Evolutionary conservation across 2,329 filamentous ascomycete species (phyloP).

Genomic region (Arachnopeziza araneosa): DNA sequence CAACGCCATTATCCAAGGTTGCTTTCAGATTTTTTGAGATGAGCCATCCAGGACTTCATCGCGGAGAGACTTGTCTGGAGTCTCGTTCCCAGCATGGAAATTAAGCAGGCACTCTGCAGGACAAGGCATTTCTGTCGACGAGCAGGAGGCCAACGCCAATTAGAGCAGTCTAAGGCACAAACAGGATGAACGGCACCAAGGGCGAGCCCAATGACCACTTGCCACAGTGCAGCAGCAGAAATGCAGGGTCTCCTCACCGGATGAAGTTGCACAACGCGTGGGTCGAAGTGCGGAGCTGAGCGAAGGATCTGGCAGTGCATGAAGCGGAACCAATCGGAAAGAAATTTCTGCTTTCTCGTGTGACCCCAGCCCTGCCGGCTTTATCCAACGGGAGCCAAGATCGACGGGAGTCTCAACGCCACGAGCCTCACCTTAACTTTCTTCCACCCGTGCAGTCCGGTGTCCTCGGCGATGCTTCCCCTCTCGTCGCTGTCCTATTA

Average conservation of each 20-base stretch:
- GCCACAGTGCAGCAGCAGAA: too few relatives aligned
- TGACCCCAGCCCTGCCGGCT: too few relatives aligned
- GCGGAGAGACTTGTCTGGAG: background rate
- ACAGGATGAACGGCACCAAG: background rate
- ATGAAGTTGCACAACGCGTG: too few relatives aligned
- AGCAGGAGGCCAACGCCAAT: background rate
- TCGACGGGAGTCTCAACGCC: background rate
- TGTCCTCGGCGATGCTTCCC: background rate
- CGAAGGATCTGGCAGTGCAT: too few relatives aligned
- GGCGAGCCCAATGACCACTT: too few relatives aligned
- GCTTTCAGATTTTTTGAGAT: background rate
- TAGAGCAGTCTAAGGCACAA: background rate
- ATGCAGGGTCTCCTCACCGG: too few relatives aligned
- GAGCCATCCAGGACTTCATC: background rate
- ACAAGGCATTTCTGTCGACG: background rate
- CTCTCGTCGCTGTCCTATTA: background rate
- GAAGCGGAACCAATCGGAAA: too few relatives aligned
- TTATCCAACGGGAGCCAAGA: background rate
- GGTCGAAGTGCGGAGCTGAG: too few relatives aligned
- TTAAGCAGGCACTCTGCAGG: background rate
- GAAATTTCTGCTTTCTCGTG: too few relatives aligned
- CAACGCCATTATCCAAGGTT: too few relatives aligned
- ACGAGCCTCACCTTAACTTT: background rate
- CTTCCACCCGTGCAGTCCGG: too few relatives aligned
- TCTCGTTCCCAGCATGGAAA: background rate